phyloP scores from a whole-genome alignment of 768 basidiomycete species.

The Suillus hirtellus region DNA sequence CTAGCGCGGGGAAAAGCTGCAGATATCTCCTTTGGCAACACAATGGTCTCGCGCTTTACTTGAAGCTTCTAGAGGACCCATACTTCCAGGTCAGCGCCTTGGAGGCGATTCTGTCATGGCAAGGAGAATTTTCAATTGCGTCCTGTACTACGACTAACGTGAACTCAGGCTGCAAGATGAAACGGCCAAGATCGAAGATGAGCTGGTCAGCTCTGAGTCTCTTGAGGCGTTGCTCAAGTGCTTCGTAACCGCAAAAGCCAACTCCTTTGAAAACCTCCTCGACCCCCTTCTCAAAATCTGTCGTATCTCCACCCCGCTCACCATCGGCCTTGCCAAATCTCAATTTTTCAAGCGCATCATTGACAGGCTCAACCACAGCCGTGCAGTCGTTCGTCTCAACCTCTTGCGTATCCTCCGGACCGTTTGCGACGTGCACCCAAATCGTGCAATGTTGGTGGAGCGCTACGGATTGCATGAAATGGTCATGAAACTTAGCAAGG shows the following conservation, averaged over 20 bases:
- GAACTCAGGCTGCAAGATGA: constrained; percentile 89
- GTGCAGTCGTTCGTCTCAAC: constrained; percentile 89
- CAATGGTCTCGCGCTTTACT: constrained; percentile 81
- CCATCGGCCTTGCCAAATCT: constrained; percentile 75
- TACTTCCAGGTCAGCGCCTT: constrained; percentile 92
- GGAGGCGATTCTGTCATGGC: constrained; percentile 92
- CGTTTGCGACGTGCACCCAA: constrained; percentile 89
- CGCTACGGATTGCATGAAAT: constrained; percentile 79
- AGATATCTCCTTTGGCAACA: constrained; percentile 91
- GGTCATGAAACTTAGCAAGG: constrained; percentile 76
- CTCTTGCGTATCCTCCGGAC: constrained; percentile 81
- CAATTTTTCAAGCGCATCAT: constrained; percentile 87
- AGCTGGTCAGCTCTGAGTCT: constrained; percentile 65
- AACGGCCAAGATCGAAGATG: constrained; percentile 89
- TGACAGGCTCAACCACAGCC: constrained; percentile 70
- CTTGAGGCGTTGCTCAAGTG: constrained; percentile 72
- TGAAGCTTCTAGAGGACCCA: constrained; percentile 76
- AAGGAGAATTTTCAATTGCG: constrained; percentile 20
- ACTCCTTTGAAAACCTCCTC: constrained; percentile 89
- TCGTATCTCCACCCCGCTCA: constrained; percentile 72
- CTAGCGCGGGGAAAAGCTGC: constrained; percentile 92
- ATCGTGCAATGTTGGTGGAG: constrained; percentile 78
- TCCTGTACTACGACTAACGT: constrained; percentile 8
- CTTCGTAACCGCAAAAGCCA: constrained; percentile 84
- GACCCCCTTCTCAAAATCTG: constrained; percentile 92